Percentiles rank a stretch among this genome's conserved stretches.
These are phyloP conservation scores for Catharanthus roseus DNA, from an alignment of 257 asterid species.

Conservation along the genomic window DNA sequence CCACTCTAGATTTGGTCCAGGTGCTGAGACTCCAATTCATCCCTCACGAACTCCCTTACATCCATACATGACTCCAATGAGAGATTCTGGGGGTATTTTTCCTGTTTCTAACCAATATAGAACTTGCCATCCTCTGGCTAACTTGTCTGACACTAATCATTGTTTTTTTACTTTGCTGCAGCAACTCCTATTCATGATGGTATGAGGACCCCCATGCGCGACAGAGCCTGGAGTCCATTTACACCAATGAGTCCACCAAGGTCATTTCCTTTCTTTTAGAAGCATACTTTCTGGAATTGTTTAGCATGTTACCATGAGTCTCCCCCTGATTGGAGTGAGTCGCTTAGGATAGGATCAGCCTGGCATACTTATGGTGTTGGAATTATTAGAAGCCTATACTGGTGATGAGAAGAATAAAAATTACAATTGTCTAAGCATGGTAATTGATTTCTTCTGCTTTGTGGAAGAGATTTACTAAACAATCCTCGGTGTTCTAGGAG, in stretches of 20 bases:
- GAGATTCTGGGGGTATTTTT: conserved; percentile 73
- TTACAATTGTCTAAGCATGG: not conserved
- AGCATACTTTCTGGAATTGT: too few relatives aligned
- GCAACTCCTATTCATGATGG: conserved; percentile 94
- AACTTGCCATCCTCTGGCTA: conserved; percentile 10
- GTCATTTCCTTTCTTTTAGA: conserved; percentile 26
- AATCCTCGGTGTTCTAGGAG: not conserved
- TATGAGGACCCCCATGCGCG: conserved; percentile 99
- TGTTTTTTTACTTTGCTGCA: conserved; percentile 24
- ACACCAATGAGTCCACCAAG: conserved; percentile 93
- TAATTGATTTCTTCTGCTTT: not conserved
- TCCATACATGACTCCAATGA: conserved; percentile 96
- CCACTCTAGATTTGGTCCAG: conserved; percentile 73
- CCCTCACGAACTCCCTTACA: conserved; percentile 95
- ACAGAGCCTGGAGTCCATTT: conserved; percentile 94
- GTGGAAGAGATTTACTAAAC: not conserved
- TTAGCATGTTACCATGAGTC: not conserved
- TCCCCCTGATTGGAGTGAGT: too few relatives aligned
- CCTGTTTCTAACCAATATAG: not conserved
- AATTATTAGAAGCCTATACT: not conserved
- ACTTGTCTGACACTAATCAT: conserved; percentile 2
- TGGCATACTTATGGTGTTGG: not conserved
- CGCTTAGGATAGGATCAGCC: not conserved
- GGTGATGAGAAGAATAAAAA: not conserved
- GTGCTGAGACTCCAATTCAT: conserved; percentile 94